A percentile compares a stretch with the other conserved stretches of the same genome.
Conservation (phyloP, 371 early-diverging fungal species). For the Dinochytrium kinnereticum region DNA sequence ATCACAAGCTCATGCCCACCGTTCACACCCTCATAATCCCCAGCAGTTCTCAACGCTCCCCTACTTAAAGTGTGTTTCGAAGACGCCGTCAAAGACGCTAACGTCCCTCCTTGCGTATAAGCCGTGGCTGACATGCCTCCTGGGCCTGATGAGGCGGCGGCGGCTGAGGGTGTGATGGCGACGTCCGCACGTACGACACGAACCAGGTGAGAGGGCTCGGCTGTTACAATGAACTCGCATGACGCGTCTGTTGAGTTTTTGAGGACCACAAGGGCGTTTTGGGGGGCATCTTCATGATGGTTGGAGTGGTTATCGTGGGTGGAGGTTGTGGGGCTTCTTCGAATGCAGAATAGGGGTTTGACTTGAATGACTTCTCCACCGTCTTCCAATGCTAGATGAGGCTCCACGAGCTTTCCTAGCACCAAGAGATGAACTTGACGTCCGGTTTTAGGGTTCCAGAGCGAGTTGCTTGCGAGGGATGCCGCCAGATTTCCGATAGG, state of each 20-base stretch:
- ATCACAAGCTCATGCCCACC: background rate
- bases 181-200: slow-evolving; percentile 25
- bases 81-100: background rate
- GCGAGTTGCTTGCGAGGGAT: slow-evolving; percentile 6
- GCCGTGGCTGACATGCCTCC: background rate
- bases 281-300: background rate
- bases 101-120: background rate
- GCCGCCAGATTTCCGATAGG: background rate
- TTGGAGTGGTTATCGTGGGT: background rate
- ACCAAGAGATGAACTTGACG: slow-evolving; percentile 42
- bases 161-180: slow-evolving; percentile 7
- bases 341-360: background rate
- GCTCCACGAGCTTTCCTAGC: slow-evolving; percentile 46
- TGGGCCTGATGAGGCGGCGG: background rate
- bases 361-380: slow-evolving; percentile 19
- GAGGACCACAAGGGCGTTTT: slow-evolving; percentile 22
- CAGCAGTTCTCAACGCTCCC: background rate
- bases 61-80: background rate
- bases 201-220: slow-evolving; percentile 19
- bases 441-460: slow-evolving; percentile 17
- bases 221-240: slow-evolving; percentile 34
- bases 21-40: no score
- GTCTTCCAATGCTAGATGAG: slow-evolving; percentile 37
- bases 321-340: slow-evolving; percentile 7
- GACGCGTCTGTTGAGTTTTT: slow-evolving; percentile 43